Evolutionary conservation across 2,329 filamentous ascomycete species (phyloP), one percentile per base, ranked within the genome.

Genomic region (Orbilia blumenaviensis): DNA sequence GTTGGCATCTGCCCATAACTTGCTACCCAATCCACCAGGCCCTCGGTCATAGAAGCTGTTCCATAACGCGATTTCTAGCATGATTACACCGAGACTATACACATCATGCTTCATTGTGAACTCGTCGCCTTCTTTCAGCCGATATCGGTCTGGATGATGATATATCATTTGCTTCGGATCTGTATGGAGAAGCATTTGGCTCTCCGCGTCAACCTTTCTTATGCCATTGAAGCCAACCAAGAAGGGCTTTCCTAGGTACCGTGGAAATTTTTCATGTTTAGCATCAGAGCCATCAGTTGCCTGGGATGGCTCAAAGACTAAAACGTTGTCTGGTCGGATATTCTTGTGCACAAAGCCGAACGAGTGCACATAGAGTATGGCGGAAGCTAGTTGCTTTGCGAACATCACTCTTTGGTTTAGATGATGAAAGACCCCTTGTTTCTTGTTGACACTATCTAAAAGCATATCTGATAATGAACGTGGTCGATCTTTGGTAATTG

Each of bases 101-200:
- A 88, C 85, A 71, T 88, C 86, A 78, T 88, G 86, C 60, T 86
- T 84, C 84, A 87, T 87, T 0, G 74, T 80, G 74, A 86, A 88
- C 0, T 78, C 62, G 0, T 84, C 82, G 21, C 83, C 79, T 0
- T 82, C 81, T 1, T 77, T 74, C 0, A 82, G n/a, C 0, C 86
- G 85, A 77, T 87, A 85, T 0, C 86, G 83, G 0, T 77, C 71
- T 0, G 86, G 85, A 75, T 88, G 86, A 0, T 84, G 83, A 75
- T 88, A 88, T 0, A 88, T 41, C 48, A 87, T 84, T 12, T 81
- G 80, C 4, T 84, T 79, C 84, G 83, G 85, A 0, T 75, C 78
- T 0, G 62, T 60, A 74, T 87, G 85, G 0, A 84, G 84, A 0
- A 52, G 16, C 1, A 78, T 78, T 2, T 79, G 16, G 0, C 84